phyloP scores from a whole-genome alignment of 2,329 filamentous ascomycete genomes.

The Ophiocordyceps australis region DNA sequence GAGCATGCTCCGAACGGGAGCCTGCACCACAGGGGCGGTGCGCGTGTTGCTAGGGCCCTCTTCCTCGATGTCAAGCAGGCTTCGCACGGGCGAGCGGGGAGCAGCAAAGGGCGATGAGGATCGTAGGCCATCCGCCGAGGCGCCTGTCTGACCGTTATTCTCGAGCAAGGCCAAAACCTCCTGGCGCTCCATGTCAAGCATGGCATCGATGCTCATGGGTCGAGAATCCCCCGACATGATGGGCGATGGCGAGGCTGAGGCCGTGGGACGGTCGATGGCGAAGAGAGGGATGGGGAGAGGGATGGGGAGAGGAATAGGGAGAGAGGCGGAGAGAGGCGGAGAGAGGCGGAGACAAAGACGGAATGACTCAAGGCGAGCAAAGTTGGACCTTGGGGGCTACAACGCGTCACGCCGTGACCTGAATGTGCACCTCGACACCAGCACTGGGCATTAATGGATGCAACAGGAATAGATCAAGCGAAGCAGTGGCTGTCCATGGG shows the following conservation, averaged over 20 bases:
- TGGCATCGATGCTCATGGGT: slow-evolving; percentile 58
- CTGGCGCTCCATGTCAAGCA: slow-evolving; percentile 58
- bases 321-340: no score
- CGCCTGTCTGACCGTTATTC: slow-evolving; percentile 18
- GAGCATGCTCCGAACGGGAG: slow-evolving; percentile 47
- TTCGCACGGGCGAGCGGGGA: slow-evolving; percentile 49
- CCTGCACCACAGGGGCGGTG: slow-evolving; percentile 21
- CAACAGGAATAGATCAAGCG: no score
- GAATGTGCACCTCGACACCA: no score
- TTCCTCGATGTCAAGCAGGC: slow-evolving; percentile 43
- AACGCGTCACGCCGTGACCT: no score
- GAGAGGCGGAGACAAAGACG: no score
- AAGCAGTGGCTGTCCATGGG: no score
- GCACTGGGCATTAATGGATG: no score
- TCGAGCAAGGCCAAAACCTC: slow-evolving; percentile 56
- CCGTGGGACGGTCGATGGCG: background rate
- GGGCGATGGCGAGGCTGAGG: slow-evolving; percentile 1
- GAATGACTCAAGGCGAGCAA: no score
- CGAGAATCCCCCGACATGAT: slow-evolving; percentile 16
- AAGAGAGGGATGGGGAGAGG: background rate
- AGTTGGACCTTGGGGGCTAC: no score
- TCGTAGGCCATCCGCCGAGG: slow-evolving; percentile 18
- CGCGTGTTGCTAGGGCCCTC: slow-evolving; percentile 6
- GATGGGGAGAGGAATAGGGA: no score
- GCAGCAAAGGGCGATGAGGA: slow-evolving; percentile 36